A percentile compares a stretch with the other conserved stretches of the same genome.
Evolutionary conservation across 805 yeast species (phyloP).

Genomic region (Myxozyma melibiosi): DNA sequence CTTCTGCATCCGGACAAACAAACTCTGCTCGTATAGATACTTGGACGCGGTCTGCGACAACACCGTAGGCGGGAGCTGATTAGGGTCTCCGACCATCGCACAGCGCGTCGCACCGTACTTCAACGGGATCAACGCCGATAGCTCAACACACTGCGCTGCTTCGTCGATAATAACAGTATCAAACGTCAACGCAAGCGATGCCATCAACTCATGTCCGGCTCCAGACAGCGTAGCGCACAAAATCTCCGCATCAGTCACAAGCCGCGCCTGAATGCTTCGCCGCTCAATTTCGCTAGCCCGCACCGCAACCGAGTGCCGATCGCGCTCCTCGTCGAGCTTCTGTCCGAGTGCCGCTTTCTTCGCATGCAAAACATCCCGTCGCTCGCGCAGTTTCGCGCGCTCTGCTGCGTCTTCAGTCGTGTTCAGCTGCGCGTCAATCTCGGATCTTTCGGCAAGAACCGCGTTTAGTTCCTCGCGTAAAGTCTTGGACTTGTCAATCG

Average conservation of each 20-base stretch:
- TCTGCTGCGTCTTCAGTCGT: slow-evolving; percentile 37
- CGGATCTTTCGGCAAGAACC: slow-evolving; percentile 60
- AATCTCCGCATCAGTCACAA: slow-evolving; percentile 74
- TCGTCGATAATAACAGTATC: slow-evolving; percentile 94
- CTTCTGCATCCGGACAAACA: slow-evolving; percentile 90
- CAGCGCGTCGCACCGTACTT: slow-evolving; percentile 88
- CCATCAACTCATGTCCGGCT: slow-evolving; percentile 85
- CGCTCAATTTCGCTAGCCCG: slow-evolving; percentile 79
- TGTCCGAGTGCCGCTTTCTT: slow-evolving; percentile 70
- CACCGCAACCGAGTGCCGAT: slow-evolving; percentile 63
- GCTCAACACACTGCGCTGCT: slow-evolving; percentile 95
- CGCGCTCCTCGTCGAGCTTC: slow-evolving; percentile 77
- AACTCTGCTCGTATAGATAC: slow-evolving; percentile 80
- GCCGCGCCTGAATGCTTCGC: slow-evolving; percentile 70
- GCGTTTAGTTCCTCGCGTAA: slow-evolving; percentile 55
- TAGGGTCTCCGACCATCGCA: slow-evolving; percentile 98
- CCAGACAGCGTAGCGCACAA: slow-evolving; percentile 93
- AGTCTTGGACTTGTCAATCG: slow-evolving; percentile 42
- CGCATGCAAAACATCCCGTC: slow-evolving; percentile 59
- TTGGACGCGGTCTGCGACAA: slow-evolving; percentile 83
- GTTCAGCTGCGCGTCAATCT: slow-evolving; percentile 49
- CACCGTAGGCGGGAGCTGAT: slow-evolving; percentile 96
- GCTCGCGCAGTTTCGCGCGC: slow-evolving; percentile 42
- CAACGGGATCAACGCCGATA: slow-evolving; percentile 87
- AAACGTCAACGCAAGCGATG: slow-evolving; percentile 72